A percentile compares a stretch with the other conserved stretches of the same genome.
phyloP scores from a whole-genome alignment of 805 yeast species.

The Lachancea sp. region DNA sequence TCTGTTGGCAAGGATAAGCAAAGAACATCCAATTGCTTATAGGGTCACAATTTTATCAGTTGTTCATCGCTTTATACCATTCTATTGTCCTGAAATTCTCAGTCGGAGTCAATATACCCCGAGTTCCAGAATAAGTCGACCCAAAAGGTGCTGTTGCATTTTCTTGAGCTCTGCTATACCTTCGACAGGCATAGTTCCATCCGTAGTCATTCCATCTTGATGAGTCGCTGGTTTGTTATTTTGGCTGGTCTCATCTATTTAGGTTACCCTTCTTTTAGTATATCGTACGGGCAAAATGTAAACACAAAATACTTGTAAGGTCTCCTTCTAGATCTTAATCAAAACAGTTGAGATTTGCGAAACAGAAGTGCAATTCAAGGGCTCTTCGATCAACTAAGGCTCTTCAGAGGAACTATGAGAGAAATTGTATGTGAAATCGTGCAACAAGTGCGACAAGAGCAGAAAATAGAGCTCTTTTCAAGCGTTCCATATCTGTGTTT shows the following conservation, averaged over 20 bases:
- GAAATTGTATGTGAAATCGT: conserved; percentile 5
- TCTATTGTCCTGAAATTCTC: too few species aligned
- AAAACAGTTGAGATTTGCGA: conserved; percentile 2
- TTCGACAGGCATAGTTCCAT: too few species aligned
- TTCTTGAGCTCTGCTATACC: too few species aligned
- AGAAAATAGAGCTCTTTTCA: neutral
- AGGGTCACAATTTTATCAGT: too few species aligned
- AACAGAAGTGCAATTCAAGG: neutral
- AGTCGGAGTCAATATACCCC: too few species aligned
- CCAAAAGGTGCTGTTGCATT: too few species aligned
- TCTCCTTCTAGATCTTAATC: neutral
- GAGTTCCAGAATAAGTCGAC: too few species aligned
- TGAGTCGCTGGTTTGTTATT: too few species aligned
- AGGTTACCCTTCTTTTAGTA: conserved; percentile 5
- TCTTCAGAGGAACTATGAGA: conserved; percentile 3
- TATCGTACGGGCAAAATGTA: conserved; percentile 6
- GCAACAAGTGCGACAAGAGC: neutral
- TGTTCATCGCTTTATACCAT: too few species aligned
- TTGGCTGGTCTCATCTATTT: too few species aligned
- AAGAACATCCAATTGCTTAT: too few species aligned
- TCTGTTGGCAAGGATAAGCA: too few species aligned
- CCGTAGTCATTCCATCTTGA: neutral
- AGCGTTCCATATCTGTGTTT: neutral
- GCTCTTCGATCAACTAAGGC: neutral
- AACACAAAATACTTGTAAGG: conserved; percentile 8